These are phyloP conservation scores for Seiridium cupressi DNA, from an alignment of 2,329 filamentous ascomycete genomes.

Conservation along the genomic window DNA sequence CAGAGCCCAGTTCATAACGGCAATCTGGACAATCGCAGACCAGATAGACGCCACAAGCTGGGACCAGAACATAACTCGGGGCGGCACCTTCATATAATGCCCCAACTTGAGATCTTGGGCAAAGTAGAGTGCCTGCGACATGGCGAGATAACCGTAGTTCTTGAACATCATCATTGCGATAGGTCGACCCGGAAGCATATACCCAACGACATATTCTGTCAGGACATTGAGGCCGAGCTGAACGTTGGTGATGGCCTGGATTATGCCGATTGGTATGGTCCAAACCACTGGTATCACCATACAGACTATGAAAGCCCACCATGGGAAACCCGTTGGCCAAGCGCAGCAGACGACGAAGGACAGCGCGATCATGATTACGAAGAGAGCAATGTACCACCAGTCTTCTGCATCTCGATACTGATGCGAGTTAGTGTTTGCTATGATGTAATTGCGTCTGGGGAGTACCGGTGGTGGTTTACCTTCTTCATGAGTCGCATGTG, in stretches of 20 bases:
- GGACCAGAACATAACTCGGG: constrained; percentile 45
- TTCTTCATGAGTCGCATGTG: constrained; percentile 63
- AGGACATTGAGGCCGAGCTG: constrained; percentile 54
- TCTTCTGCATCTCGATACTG: constrained; percentile 54
- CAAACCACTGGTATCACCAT: constrained; percentile 37
- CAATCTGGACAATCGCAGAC: constrained; percentile 37
- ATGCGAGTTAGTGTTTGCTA: background rate
- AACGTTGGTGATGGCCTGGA: constrained; percentile 47
- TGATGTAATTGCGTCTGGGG: too few relatives aligned
- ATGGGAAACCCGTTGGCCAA: constrained; percentile 40
- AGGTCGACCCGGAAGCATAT: constrained; percentile 69
- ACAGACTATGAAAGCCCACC: constrained; percentile 40
- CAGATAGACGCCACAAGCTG: constrained; percentile 39
- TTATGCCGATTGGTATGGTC: constrained; percentile 54
- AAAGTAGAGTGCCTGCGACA: constrained; percentile 44
- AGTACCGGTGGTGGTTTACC: background rate
- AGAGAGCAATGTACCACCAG: constrained; percentile 56
- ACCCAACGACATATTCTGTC: constrained; percentile 70
- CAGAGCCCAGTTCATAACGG: constrained; percentile 66
- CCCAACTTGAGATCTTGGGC: constrained; percentile 50
- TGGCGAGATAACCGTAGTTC: constrained; percentile 53
- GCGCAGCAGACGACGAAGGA: constrained; percentile 38
- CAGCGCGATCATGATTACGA: constrained; percentile 51
- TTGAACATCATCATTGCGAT: constrained; percentile 79
- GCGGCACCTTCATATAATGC: constrained; percentile 53